These are phyloP conservation scores for Penicillium waksmanii DNA, from an alignment of 495 filamentous ascomycete genomes.

Conservation along the genomic window DNA sequence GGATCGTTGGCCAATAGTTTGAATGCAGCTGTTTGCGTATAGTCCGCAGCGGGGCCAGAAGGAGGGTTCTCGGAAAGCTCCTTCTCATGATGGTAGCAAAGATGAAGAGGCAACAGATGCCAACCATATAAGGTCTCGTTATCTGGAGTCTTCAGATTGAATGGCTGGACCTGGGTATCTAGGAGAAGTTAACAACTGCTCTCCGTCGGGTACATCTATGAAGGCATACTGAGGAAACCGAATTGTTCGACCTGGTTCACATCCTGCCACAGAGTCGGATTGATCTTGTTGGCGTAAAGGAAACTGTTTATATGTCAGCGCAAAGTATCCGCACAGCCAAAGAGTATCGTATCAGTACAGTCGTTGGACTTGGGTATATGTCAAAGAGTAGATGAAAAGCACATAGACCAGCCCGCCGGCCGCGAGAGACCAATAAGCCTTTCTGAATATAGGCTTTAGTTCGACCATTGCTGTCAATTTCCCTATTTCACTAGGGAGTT, in stretches of 20 bases:
- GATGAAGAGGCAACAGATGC: conserved; percentile 62
- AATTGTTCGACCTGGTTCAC: conserved; percentile 73
- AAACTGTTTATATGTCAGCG: conserved; percentile 51
- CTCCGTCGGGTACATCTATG: not conserved
- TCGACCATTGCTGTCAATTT: conserved; percentile 32
- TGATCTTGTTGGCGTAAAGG: conserved; percentile 76
- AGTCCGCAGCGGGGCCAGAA: conserved; percentile 44
- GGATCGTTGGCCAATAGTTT: conserved; percentile 59
- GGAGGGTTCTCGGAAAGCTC: conserved; percentile 48
- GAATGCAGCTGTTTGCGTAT: conserved; percentile 50
- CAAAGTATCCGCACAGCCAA: not conserved
- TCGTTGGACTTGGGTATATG: conserved; percentile 53
- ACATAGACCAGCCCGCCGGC: conserved; percentile 57
- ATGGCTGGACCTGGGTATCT: conserved; percentile 65
- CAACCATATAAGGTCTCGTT: conserved; percentile 63
- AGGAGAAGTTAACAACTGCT: conserved; percentile 14
- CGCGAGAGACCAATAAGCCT: conserved; percentile 60
- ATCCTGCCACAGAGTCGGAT: conserved; percentile 70
- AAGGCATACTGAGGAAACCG: conserved; percentile 74
- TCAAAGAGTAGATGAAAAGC: conserved; percentile 48
- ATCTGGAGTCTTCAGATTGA: conserved; percentile 58
- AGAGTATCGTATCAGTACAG: conserved; percentile 41
- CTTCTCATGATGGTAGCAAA: conserved; percentile 54
- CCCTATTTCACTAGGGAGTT: conserved; percentile 1
- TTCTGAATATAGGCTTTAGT: conserved; percentile 54